Base-by-base conservation (phyloP, 176 grass and related monocot genomes). In the Oryza glumipatula region DNA sequence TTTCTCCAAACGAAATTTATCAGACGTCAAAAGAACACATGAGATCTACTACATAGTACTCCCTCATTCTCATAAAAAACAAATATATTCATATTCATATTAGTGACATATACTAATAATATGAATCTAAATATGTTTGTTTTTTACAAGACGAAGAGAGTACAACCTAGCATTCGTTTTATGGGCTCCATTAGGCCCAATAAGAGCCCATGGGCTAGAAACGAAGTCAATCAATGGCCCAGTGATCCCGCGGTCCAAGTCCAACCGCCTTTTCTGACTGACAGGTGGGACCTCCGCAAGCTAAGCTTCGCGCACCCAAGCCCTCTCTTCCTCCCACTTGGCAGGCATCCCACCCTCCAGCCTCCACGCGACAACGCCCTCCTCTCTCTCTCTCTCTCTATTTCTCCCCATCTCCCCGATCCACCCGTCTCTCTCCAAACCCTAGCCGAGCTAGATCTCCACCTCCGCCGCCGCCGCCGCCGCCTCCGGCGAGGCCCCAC, bases 361-460 rank as follows among this genome's bases (percentile, higher is more conserved):
- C 88, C 69, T 70, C 75, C 17, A 23, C 9, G 58, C 58, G 58
- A 63, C 21, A 9, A 22, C 60, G 17, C 26, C 47, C 33, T 17
- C 36, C 33, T 46, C 73, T 84, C 84, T 79, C 86, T 58, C 73
- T 39, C 38, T 39, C 39, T 41, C 39, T 41, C 36, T 80, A 80
- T 83, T 87, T 90, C 83, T 80, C 80, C 49, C 2, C 43, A 23
- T 76, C 76, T 74, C 12, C 76, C 67, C 68, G 79, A 87, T 83
- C 80, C 58, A 63, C 9, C n/a, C 79, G 78, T 51, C 69, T 30
- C 10, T 51, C 74, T 30, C 10, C 51, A 74, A 91, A 87, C 85
- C 89, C 89, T 91, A 91, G 47, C 65, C 52, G 9, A 17, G 80
- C 49, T 72, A 84, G 89, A 91, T 91, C 80, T 87, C 70, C 51